Percentiles rank a stretch among this genome's conserved stretches.
Conservation (phyloP, 768 basidiomycete genomes). For the Galerina sulciceps region DNA sequence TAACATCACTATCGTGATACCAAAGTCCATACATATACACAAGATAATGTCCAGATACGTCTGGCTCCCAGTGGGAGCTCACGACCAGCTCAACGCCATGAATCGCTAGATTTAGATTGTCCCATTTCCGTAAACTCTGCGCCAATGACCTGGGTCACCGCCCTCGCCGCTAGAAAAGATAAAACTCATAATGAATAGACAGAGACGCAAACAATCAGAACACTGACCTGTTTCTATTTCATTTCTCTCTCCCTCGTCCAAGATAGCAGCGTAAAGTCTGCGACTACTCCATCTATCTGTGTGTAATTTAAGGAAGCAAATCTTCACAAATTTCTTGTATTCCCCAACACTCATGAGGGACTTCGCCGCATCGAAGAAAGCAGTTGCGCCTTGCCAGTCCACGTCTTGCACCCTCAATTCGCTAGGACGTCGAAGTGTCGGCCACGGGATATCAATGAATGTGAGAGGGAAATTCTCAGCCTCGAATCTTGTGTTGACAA, state of each 20-base stretch:
- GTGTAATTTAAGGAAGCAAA: constrained; percentile 76
- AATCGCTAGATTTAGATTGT: no score
- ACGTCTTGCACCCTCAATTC: constrained; percentile 65
- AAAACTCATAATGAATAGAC: background rate
- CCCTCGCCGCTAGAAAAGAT: constrained; percentile 13
- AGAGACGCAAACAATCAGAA: background rate
- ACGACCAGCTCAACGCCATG: no score
- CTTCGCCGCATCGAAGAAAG: constrained; percentile 64
- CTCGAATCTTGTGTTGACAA: constrained; percentile 65
- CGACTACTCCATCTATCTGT: constrained; percentile 81
- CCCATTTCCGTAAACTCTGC: constrained; percentile 18
- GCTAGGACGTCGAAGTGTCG: constrained; percentile 60
- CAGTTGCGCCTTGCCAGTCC: constrained; percentile 72
- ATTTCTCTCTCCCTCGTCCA: constrained; percentile 58
- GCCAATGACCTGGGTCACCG: constrained; percentile 23
- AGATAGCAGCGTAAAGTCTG: constrained; percentile 59
- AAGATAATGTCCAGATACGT: no score
- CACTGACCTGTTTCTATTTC: constrained; percentile 69
- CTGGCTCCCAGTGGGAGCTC: no score
- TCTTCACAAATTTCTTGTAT: constrained; percentile 68
- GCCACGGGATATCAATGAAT: constrained; percentile 77
- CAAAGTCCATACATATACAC: no score
- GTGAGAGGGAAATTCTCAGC: constrained; percentile 49
- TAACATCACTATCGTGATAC: no score
- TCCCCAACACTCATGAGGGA: constrained; percentile 60